phyloP scores from a whole-genome alignment of 352 stramenopile species.

The Lagenidium giganteum region DNA sequence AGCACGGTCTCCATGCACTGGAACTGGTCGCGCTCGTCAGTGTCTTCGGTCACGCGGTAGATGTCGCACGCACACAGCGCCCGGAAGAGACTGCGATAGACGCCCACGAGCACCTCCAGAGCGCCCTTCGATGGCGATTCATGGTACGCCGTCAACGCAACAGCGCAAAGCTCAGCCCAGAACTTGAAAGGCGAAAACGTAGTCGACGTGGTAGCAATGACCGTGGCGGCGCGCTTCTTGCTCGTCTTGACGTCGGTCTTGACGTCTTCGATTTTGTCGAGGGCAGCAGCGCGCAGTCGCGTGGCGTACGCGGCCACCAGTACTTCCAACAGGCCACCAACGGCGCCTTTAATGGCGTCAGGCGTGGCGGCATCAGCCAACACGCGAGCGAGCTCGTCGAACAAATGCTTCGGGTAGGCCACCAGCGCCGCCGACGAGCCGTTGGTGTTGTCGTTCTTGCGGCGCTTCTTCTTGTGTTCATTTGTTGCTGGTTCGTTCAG shows the following conservation, averaged over 20 bases:
- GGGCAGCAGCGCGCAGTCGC: constrained; percentile 57
- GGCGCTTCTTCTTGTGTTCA: constrained; percentile 26
- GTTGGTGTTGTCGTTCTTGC: constrained; percentile 11
- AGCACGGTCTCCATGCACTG: constrained; percentile 74
- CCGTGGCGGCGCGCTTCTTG: constrained; percentile 67
- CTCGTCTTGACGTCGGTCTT: constrained; percentile 67
- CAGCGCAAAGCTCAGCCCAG: constrained; percentile 76
- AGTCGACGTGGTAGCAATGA: constrained; percentile 71
- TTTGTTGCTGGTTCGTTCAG: not conserved
- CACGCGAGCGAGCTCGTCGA: constrained; percentile 62
- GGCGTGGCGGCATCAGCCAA: constrained; percentile 30
- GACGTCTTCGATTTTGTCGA: constrained; percentile 65
- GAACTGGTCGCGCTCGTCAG: constrained; percentile 73
- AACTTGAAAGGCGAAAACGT: constrained; percentile 84
- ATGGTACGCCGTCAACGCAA: constrained; percentile 43
- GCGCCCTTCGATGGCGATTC: constrained; percentile 8
- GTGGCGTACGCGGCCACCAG: constrained; percentile 49
- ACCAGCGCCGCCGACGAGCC: constrained; percentile 29
- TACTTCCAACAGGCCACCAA: constrained; percentile 55
- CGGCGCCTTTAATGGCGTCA: constrained; percentile 33
- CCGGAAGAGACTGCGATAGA: constrained; percentile 63
- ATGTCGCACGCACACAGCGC: constrained; percentile 64
- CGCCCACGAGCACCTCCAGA: constrained; percentile 29
- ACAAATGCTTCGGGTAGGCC: constrained; percentile 78
- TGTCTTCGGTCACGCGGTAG: constrained; percentile 85